Conservation (phyloP, 1,139 yeast genomes). For the Candida pseudocylindracea region DNA sequence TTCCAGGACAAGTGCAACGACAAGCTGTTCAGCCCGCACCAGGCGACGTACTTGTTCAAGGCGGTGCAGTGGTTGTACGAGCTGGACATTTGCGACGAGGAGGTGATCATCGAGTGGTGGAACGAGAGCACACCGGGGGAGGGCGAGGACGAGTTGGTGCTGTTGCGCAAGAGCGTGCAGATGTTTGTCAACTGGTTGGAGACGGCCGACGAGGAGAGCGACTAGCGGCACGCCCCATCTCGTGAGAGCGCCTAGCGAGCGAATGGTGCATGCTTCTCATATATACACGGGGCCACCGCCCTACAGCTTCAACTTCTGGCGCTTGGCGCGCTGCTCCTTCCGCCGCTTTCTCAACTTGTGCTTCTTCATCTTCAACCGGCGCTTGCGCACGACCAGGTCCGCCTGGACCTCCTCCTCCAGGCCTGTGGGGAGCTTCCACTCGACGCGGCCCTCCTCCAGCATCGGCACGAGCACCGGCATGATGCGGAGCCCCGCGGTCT, state of each 20-base stretch:
- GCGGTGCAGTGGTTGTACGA: conserved; percentile 57
- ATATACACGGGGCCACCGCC: too few relatives aligned
- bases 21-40: conserved; percentile 5
- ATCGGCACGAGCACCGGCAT: too few relatives aligned
- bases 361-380: conserved; percentile 53
- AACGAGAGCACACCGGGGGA: conserved; percentile 13
- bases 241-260: too few relatives aligned
- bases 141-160: conserved; percentile 24
- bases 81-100: conserved; percentile 64
- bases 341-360: conserved; percentile 57
- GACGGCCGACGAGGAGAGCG: conserved; percentile 70
- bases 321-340: conserved; percentile 22
- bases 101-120: conserved; percentile 71
- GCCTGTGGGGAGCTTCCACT: too few relatives aligned
- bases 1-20: conserved; percentile 26
- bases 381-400: conserved; percentile 45
- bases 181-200: conserved; percentile 76
- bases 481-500: too few relatives aligned
- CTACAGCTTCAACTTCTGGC: too few relatives aligned
- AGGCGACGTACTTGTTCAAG: conserved; percentile 35
- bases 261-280: too few relatives aligned
- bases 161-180: conserved; percentile 21
- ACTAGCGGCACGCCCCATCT: too few relatives aligned
- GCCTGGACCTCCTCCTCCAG: conserved; percentile 8
- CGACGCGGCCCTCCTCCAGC: too few relatives aligned